Evolutionary conservation across 1,284 basidiomycete genomes (phyloP), one percentile per base, ranked within the genome.

Genomic region (Rhodotorula sp.): DNA sequence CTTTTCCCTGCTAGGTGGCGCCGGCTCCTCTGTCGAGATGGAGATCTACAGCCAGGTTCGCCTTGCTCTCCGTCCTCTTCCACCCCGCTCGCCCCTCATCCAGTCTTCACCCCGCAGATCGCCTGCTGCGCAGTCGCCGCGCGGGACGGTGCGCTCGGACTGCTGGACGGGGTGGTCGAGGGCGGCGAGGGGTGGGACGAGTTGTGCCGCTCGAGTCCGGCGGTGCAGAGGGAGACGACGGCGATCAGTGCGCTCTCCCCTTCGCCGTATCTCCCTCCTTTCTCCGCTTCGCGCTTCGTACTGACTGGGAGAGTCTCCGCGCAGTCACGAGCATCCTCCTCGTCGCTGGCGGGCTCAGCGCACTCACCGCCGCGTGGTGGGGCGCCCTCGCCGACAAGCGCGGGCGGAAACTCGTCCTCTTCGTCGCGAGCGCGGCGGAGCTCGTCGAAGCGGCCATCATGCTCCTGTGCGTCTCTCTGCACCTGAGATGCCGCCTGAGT

Each of bases 241-340:
- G 29, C 48, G 5, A 55, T 69, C 4, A 41, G 72, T 70, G 21
- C 22, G 66, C 54, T 19, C 29, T 29, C 39, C 19, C 53, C 50
- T 32, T 56, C 44, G 39, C n/a, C 22, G 34, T 29, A 32, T 22
- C 32, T 46, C 32, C 51, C 5, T 41, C 32, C n/a, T 17, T 17
- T 6, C 25, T 34, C n/a, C 15, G 13, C 13, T 13, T 1, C 3
- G 36, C 19, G 29, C 48, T 21, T 19, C 13, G 4, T 21, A 13
- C 60, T n/a, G n/a, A n/a, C n/a, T n/a, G n/a, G n/a, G n/a, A n/a
- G n/a, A n/a, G n/a, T n/a, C n/a, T n/a, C n/a, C n/a, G 29, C 17
- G 12, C 60, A 71, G 72, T 74, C 13, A 69, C 70, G 13, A 59
- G 54, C 27, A 46, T 69, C 25, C 37, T 60, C 12, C 66, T 74